Evolutionary conservation across 352 stramenopile species (phyloP), one percentile per base, ranked within the genome.

Genomic region (Globisporangium polare): DNA sequence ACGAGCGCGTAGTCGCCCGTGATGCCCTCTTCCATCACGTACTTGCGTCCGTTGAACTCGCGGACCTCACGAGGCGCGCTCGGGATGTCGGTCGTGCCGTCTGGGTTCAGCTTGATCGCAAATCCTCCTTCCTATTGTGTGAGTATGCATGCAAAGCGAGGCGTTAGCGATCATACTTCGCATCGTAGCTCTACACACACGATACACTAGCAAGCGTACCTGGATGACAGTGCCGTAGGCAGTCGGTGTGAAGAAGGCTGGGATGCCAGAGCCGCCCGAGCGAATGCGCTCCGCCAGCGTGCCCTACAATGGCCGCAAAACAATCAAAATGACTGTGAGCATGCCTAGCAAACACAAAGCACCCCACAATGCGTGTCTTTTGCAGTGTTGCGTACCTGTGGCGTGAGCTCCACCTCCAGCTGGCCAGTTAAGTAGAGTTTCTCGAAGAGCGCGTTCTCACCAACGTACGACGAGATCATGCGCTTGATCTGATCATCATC

Each of bases 391-490:
- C 13, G 52, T 52, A 80, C 74, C 66, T 98, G 94, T 2, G 96
- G 96, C n/a, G 93, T 98, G 22, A 99, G 79, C 71, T 99, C 96
- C n/a, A 99, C 90, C 73, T 98, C 92, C 22, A 98, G 70, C 57
- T 94, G 56, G 13, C 92, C 94, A 35, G 80, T 96, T 29, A 98
- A 83, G 67, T 97, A 97, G 18, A 96, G 77, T 51, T 93, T 88
- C 67, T 97, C 92, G 61, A 98, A 98, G 9, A 96, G 64, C 52
- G 97, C 96, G 68, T 99, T 99, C 72, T 99, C 96, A 26, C 96
- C 96, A 3, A 99, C 96, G 72, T 99, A 99, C 15, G 80, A 96
- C 54, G 87, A 97, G 51, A 99, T 98, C 89, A 99, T 97, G 46
- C 92, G 80, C 71, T 98, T 98, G 42, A 99, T 96, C 82, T 91